A percentile compares a stretch with the other conserved stretches of the same genome.
These are phyloP conservation scores for Skeletonema grethae DNA, from an alignment of 108 stramenopile genomes.

Conservation along the genomic window DNA sequence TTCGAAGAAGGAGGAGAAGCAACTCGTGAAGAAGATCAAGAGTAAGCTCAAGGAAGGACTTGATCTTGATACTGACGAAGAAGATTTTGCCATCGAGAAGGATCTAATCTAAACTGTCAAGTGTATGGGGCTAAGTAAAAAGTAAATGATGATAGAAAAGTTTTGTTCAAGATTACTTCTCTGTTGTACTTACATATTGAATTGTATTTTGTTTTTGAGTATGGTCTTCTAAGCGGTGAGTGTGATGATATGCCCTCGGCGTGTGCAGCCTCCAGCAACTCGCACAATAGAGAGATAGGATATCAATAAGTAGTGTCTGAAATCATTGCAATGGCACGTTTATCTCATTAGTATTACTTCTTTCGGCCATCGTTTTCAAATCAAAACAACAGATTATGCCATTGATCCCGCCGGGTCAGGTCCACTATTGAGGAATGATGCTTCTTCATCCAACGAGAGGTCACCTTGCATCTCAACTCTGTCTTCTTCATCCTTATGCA, in stretches of 20 bases:
- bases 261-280: too few species aligned
- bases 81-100: constrained; percentile 95
- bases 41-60: constrained; percentile 92
- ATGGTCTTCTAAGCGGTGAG: too few species aligned
- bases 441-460: constrained; percentile 48
- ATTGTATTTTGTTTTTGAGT: not conserved
- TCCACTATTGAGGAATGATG: constrained; percentile 32
- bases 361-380: not conserved
- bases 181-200: not conserved
- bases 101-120: constrained; percentile 78
- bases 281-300: too few species aligned
- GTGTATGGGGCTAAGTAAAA: not conserved
- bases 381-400: not conserved
- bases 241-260: too few species aligned
- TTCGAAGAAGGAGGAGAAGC: constrained; percentile 98
- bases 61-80: constrained; percentile 91
- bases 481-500: constrained; percentile 92
- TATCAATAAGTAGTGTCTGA: too few species aligned
- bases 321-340: too few species aligned
- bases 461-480: constrained; percentile 86
- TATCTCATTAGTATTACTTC: not conserved
- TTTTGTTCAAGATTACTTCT: not conserved
- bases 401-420: not conserved
- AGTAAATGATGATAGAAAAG: not conserved
- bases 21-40: constrained; percentile 95